Evolutionary conservation across 768 basidiomycete species (phyloP).

Genomic region (Tephrocybe sp.): DNA sequence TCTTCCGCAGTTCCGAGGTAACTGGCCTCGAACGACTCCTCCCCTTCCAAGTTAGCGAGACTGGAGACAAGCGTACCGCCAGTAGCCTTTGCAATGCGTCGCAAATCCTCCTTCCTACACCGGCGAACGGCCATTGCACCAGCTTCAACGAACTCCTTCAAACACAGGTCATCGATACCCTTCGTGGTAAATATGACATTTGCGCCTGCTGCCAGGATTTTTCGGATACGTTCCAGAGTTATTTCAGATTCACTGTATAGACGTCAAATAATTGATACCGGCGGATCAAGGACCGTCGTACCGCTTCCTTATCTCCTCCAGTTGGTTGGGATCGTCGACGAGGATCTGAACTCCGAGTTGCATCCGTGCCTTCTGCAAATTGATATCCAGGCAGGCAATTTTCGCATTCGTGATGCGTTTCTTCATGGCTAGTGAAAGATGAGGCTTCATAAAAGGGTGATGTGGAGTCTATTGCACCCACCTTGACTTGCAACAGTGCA

Average conservation of each 20-base stretch:
- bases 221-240: constrained; percentile 91
- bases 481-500: constrained; percentile 99
- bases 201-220: constrained; percentile 93
- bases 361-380: constrained; percentile 95
- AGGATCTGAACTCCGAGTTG: constrained; percentile 97
- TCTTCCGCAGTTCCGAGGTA: constrained; percentile 93
- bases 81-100: constrained; percentile 95
- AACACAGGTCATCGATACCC: constrained; percentile 96
- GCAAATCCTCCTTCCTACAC: constrained; percentile 96
- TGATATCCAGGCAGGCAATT: constrained; percentile 98
- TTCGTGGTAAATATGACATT: constrained; percentile 98
- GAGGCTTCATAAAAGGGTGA: constrained; percentile 1
- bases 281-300: constrained; percentile 29
- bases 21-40: constrained; percentile 94
- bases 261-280: background rate
- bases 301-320: constrained; percentile 96
- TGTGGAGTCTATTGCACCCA: constrained; percentile 31
- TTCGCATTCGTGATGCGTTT: constrained; percentile 90
- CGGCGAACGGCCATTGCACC: constrained; percentile 98
- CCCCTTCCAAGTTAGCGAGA: constrained; percentile 94
- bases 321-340: constrained; percentile 93
- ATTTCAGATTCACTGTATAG: constrained; percentile 85
- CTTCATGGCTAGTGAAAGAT: constrained; percentile 80
- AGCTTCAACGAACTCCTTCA: constrained; percentile 98
- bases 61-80: constrained; percentile 92